A percentile compares a stretch with the other conserved stretches of the same genome.
These are phyloP conservation scores for Psilocybe azurescens DNA, from an alignment of 768 basidiomycete genomes.

Conservation along the genomic window DNA sequence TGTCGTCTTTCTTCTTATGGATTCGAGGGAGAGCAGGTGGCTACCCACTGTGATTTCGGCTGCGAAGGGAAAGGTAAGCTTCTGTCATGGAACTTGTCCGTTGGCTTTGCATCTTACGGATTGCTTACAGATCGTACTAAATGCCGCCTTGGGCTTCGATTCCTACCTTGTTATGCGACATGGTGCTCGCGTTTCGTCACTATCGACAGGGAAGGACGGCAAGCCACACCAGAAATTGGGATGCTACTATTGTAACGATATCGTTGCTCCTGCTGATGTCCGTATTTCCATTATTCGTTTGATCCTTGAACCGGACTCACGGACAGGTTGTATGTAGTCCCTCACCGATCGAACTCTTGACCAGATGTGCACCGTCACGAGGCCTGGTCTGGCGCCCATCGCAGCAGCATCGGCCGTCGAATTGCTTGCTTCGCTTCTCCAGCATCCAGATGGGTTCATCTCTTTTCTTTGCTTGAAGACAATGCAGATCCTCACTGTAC, in stretches of 20 bases:
- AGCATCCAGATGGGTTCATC: slow-evolving; percentile 85
- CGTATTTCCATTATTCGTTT: slow-evolving; percentile 18
- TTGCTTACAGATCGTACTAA: slow-evolving; percentile 77
- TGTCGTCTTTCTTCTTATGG: slow-evolving; percentile 93
- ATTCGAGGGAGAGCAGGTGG: slow-evolving; percentile 98
- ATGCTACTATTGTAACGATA: slow-evolving; percentile 98
- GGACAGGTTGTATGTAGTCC: slow-evolving; percentile 37
- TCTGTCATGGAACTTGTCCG: not conserved
- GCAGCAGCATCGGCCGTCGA: slow-evolving; percentile 94
- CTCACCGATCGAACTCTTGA: slow-evolving; percentile 92
- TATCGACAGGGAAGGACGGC: slow-evolving; percentile 31
- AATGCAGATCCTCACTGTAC: not conserved
- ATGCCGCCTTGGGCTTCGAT: slow-evolving; percentile 95
- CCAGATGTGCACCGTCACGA: slow-evolving; percentile 98
- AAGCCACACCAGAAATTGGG: slow-evolving; percentile 58
- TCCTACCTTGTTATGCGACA: slow-evolving; percentile 97
- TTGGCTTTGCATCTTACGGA: too few species aligned
- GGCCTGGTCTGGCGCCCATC: slow-evolving; percentile 93
- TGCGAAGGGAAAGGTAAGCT: slow-evolving; percentile 78
- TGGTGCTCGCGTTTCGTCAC: slow-evolving; percentile 61
- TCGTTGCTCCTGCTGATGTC: slow-evolving; percentile 95
- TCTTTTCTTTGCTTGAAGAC: not conserved
- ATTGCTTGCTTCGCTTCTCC: slow-evolving; percentile 84
- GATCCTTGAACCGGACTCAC: slow-evolving; percentile 11
- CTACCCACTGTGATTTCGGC: slow-evolving; percentile 89